Conservation (phyloP, 768 basidiomycete species). For the Tulasnella sp. region DNA sequence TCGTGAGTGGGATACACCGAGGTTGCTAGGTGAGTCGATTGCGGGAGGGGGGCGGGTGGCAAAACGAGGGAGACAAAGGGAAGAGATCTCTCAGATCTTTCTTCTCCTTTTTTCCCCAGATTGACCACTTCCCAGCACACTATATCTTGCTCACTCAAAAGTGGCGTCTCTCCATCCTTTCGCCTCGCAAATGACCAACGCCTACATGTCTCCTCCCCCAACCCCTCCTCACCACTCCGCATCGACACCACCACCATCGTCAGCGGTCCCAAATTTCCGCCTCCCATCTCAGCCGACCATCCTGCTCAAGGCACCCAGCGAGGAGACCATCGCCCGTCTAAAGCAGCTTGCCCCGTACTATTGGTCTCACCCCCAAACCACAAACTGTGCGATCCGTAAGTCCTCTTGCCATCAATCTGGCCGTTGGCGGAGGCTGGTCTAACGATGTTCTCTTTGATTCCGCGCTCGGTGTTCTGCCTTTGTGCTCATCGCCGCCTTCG, state of each 20-base stretch:
- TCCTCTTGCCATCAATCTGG: background rate
- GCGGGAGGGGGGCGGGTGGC: too few relatives aligned
- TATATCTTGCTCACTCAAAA: too few relatives aligned
- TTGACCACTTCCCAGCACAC: too few relatives aligned
- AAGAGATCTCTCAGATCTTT: too few relatives aligned
- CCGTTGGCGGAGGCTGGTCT: background rate
- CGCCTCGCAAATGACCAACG: background rate
- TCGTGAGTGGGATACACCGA: too few relatives aligned
- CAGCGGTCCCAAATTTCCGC: background rate
- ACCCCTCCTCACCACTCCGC: background rate
- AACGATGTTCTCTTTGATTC: background rate
- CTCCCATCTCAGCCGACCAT: slow-evolving; percentile 5
- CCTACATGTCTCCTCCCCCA: slow-evolving; percentile 9
- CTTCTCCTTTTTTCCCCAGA: too few relatives aligned
- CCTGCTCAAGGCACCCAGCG: slow-evolving; percentile 43
- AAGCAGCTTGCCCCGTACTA: slow-evolving; percentile 51
- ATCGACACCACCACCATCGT: background rate
- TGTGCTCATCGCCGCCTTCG: background rate
- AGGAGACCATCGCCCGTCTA: slow-evolving; percentile 60
- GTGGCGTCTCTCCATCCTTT: too few relatives aligned
- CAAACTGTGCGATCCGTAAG: slow-evolving; percentile 67
- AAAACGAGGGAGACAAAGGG: too few relatives aligned
- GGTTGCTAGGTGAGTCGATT: too few relatives aligned
- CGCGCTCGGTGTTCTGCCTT: background rate
- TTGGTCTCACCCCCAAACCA: slow-evolving; percentile 64